These are phyloP conservation scores for Albifimbria verrucaria DNA, from an alignment of 2,329 filamentous ascomycete genomes.

Conservation along the genomic window DNA sequence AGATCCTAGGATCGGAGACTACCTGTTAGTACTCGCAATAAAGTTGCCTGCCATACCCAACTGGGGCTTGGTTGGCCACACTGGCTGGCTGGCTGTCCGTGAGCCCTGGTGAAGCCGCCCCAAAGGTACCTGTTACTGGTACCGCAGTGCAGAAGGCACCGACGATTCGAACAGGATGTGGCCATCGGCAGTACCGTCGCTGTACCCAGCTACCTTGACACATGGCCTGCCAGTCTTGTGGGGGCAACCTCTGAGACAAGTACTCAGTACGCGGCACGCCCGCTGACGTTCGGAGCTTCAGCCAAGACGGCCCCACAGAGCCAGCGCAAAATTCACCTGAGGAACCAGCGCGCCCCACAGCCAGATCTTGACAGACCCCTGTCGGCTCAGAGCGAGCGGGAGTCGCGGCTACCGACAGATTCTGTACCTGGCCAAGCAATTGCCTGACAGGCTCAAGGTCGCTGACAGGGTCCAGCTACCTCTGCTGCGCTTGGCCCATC, in stretches of 20 bases:
- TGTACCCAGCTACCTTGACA: slow-evolving; percentile 15
- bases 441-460: background rate
- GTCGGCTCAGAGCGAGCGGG: background rate
- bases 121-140: no score
- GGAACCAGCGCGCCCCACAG: no score
- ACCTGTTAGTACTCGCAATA: background rate
- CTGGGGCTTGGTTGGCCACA: background rate
- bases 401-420: background rate
- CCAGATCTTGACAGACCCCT: background rate
- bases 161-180: background rate
- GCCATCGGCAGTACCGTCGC: background rate
- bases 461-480: background rate
- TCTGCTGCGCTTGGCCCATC: background rate
- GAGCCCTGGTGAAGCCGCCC: no score
- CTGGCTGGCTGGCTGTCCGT: no score
- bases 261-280: slow-evolving; percentile 11
- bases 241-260: slow-evolving; percentile 14
- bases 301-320: background rate
- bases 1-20: background rate
- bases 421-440: background rate
- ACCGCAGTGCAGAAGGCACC: no score
- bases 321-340: no score
- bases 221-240: slow-evolving; percentile 14
- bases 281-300: background rate
- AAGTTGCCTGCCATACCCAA: background rate